Conservation (phyloP, 108 stramenopile genomes). For the Poteriospumella lacustris region DNA sequence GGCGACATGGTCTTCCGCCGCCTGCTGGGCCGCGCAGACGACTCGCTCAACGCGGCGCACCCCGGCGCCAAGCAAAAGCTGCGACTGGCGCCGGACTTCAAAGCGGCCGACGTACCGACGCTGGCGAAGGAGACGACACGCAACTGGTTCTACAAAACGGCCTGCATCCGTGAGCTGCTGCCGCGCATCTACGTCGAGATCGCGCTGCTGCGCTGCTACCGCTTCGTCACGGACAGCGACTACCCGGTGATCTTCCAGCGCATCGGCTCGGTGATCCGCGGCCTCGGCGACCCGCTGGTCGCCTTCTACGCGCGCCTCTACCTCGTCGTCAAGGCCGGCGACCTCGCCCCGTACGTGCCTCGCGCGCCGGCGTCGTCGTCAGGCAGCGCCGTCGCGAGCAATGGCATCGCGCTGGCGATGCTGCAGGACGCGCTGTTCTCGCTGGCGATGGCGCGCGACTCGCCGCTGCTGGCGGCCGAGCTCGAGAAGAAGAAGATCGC, state of each 20-base stretch:
- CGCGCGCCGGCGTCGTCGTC: too few relatives aligned
- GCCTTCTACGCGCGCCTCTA: conserved; percentile 49
- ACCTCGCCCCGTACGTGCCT: neutral
- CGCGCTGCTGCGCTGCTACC: conserved; percentile 42
- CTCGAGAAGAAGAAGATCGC: conserved; percentile 4
- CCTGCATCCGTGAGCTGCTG: conserved; percentile 53
- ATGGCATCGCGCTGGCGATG: neutral
- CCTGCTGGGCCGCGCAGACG: conserved; percentile 39
- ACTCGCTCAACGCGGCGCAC: neutral
- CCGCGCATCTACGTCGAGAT: conserved; percentile 55
- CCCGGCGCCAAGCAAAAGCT: neutral
- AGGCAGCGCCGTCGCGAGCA: too few relatives aligned
- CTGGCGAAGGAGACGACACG: conserved; percentile 47
- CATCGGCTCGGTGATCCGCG: conserved; percentile 40
- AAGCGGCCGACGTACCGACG: conserved; percentile 32
- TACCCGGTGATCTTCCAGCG: conserved; percentile 37
- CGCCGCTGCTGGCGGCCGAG: neutral
- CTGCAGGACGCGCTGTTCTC: conserved; percentile 5
- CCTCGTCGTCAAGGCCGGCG: conserved; percentile 32
- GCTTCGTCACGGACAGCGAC: conserved; percentile 45
- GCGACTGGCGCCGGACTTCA: conserved; percentile 33
- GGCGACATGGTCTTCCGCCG: conserved; percentile 46
- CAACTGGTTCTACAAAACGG: conserved; percentile 60
- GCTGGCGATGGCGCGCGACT: neutral
- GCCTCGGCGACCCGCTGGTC: conserved; percentile 53